These are phyloP conservation scores for Claviceps arundinis DNA, from an alignment of 2,329 filamentous ascomycete genomes.

Conservation along the genomic window DNA sequence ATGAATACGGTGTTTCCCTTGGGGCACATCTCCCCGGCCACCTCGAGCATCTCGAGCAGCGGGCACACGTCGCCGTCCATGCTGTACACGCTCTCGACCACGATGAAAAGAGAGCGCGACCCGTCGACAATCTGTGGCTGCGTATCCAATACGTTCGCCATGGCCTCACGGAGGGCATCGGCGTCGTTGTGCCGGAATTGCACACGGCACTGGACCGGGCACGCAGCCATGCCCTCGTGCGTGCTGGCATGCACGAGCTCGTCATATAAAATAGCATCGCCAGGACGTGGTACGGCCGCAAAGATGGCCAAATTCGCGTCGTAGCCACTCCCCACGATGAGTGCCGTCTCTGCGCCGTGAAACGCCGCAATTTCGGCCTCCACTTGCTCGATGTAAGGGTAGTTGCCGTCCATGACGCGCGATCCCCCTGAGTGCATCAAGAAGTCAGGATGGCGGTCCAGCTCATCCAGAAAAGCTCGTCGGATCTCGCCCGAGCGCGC, in stretches of 20 bases:
- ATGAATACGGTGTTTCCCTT: conserved; percentile 32
- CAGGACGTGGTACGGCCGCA: conserved; percentile 34
- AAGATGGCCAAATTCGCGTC: conserved; percentile 40
- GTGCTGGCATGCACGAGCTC: conserved; percentile 53
- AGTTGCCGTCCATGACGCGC: conserved; percentile 53
- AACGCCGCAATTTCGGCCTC: conserved; percentile 46
- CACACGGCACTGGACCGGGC: conserved; percentile 31
- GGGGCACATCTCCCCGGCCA: conserved; percentile 19
- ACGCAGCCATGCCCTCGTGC: conserved; percentile 50
- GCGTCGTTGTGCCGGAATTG: conserved; percentile 33
- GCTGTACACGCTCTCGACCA: conserved; percentile 31
- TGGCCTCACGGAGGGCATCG: conserved; percentile 21
- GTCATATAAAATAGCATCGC: conserved; percentile 48
- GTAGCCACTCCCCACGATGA: conserved; percentile 48
- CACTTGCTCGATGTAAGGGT: conserved; percentile 35
- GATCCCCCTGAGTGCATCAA: conserved; percentile 40
- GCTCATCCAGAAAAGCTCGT: conserved; percentile 31
- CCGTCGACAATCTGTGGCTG: conserved; percentile 9
- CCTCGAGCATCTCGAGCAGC: conserved; percentile 20
- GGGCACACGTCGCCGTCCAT: conserved; percentile 34
- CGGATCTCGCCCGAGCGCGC: conserved; percentile 33
- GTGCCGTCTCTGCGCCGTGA: conserved; percentile 38
- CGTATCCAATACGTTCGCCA: conserved; percentile 17
- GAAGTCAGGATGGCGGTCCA: conserved; percentile 14
- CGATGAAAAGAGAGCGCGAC: conserved; percentile 21